A percentile compares a stretch with the other conserved stretches of the same genome.
These are phyloP conservation scores for Tagetes erecta DNA, from an alignment of 129 eudicot genomes.

Conservation along the genomic window DNA sequence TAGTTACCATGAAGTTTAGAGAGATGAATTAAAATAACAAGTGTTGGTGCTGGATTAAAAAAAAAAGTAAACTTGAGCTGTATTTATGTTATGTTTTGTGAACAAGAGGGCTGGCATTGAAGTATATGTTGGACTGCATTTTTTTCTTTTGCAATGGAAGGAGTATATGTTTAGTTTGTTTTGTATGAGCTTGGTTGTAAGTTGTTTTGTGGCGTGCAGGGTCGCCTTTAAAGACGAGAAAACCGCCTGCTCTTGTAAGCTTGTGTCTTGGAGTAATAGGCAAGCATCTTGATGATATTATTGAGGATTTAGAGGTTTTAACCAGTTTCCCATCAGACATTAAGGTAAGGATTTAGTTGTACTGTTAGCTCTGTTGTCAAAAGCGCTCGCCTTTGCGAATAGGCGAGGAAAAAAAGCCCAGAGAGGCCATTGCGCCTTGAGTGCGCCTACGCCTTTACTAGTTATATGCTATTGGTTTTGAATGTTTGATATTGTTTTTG, in stretches of 20 bases:
- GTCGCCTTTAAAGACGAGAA: constrained; percentile 41
- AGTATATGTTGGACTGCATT: background rate
- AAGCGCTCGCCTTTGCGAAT: too few species aligned
- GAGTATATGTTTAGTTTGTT: background rate
- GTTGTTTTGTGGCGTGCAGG: constrained; percentile 43
- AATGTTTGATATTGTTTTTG: too few species aligned
- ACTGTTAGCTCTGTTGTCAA: background rate
- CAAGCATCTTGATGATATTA: constrained; percentile 79
- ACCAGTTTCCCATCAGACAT: constrained; percentile 60
- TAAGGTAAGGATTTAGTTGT: constrained; percentile 45
- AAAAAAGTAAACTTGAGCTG: too few species aligned
- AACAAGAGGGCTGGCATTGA: background rate
- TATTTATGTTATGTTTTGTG: background rate
- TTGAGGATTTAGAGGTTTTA: constrained; percentile 62
- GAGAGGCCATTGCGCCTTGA: too few species aligned
- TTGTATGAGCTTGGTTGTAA: background rate
- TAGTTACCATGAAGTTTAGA: background rate
- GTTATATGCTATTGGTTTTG: too few species aligned
- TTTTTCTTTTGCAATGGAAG: background rate
- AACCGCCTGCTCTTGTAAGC: constrained; percentile 73
- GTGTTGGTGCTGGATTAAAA: background rate
- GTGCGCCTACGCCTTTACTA: too few species aligned
- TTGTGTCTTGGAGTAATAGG: constrained; percentile 74
- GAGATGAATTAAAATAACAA: background rate
- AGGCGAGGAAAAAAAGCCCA: too few species aligned